phyloP scores from a whole-genome alignment of 163 green algal genomes.

The Prototheca stagnorum region DNA sequence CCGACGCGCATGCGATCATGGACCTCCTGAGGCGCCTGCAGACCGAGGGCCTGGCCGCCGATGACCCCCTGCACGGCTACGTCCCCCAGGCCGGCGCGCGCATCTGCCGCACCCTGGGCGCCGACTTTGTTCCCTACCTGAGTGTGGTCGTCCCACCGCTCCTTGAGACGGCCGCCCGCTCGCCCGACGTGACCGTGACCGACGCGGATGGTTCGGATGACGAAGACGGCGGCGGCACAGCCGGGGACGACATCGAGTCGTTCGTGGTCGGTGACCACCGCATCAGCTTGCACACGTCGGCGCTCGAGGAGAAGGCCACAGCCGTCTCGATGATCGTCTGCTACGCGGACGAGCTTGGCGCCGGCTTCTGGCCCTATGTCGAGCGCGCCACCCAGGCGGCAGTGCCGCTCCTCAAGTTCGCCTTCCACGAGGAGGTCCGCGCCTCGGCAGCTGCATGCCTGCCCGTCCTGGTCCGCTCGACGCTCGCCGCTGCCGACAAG shows the following conservation, averaged over 20 bases:
- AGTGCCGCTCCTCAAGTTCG: constrained; percentile 87
- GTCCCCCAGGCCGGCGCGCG: constrained; percentile 86
- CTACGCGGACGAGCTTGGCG: constrained; percentile 91
- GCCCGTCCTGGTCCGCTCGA: constrained; percentile 67
- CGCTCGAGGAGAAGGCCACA: constrained; percentile 91
- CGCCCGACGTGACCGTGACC: constrained; percentile 67
- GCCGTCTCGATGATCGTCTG: constrained; percentile 95
- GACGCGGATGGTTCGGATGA: constrained; percentile 23
- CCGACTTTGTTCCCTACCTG: constrained; percentile 93
- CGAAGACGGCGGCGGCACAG: constrained; percentile 12
- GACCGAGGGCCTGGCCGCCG: constrained; percentile 46
- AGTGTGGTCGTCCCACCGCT: constrained; percentile 79
- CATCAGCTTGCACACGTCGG: constrained; percentile 52
- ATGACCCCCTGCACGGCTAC: constrained; percentile 84
- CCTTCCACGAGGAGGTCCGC: constrained; percentile 92
- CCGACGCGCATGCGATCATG: constrained; percentile 75
- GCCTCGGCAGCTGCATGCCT: constrained; percentile 41
- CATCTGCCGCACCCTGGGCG: constrained; percentile 87
- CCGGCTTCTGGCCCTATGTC: constrained; percentile 80
- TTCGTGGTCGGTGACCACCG: constrained; percentile 36
- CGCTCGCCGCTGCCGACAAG: constrained; percentile 53
- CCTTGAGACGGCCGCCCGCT: constrained; percentile 48
- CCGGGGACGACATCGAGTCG: constrained; percentile 15
- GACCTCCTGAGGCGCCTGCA: constrained; percentile 55
- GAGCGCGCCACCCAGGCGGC: constrained; percentile 69